phyloP scores from a whole-genome alignment of 2,329 filamentous ascomycete species.

The Xylariaceae sp. region DNA sequence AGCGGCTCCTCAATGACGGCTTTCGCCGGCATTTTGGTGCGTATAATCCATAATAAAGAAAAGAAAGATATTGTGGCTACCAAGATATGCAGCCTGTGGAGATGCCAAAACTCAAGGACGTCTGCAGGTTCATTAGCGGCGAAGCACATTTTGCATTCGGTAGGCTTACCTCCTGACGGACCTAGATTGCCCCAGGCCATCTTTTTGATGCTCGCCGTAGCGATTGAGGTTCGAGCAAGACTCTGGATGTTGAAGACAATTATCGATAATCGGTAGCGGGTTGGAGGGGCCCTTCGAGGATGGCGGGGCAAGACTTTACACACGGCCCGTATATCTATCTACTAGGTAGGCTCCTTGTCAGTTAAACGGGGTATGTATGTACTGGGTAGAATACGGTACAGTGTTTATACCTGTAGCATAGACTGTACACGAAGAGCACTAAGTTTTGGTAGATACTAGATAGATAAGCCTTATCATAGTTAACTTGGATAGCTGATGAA shows the following conservation, averaged over 20 bases:
- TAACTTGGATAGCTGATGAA: too few species aligned
- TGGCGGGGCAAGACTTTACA: constrained; percentile 11
- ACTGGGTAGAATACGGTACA: too few species aligned
- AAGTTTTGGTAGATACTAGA: too few species aligned
- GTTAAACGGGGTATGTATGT: too few species aligned
- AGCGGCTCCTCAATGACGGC: constrained; percentile 23
- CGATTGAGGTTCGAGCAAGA: constrained; percentile 4
- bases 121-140: constrained; percentile 6
- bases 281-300: constrained; percentile 9
- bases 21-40: constrained; percentile 19
- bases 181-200: not conserved
- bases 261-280: not conserved
- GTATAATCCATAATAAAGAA: constrained; percentile 12
- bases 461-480: too few species aligned
- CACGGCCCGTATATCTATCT: too few species aligned
- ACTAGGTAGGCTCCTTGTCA: too few species aligned
- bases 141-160: not conserved
- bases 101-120: constrained; percentile 19
- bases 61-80: constrained; percentile 8
- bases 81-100: constrained; percentile 15
- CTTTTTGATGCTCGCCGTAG: constrained; percentile 9
- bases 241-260: not conserved
- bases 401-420: too few species aligned
- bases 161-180: constrained; percentile 6
- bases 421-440: too few species aligned